phyloP scores from a whole-genome alignment of 169 alveolate genomes.

The Toxoplasma gondii region DNA sequence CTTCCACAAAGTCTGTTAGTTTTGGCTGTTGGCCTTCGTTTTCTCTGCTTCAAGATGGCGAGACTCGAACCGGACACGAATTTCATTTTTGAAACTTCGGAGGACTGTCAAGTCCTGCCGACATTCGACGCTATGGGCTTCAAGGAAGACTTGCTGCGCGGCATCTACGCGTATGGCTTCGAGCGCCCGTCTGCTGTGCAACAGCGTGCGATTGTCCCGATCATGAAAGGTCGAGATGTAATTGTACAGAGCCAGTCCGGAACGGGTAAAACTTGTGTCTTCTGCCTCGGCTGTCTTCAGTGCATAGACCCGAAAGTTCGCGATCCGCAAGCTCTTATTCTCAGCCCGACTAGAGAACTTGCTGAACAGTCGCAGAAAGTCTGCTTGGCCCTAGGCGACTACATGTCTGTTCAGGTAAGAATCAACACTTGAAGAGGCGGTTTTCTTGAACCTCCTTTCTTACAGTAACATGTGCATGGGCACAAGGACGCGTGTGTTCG shows the following conservation, averaged over 20 bases:
- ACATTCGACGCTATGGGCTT: slow-evolving; percentile 94
- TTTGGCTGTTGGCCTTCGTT: not conserved
- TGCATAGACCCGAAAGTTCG: slow-evolving; percentile 86
- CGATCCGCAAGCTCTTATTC: slow-evolving; percentile 85
- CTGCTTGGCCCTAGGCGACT: slow-evolving; percentile 97
- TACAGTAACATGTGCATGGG: not conserved
- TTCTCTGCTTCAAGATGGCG: slow-evolving; percentile 30
- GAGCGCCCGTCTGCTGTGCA: slow-evolving; percentile 99
- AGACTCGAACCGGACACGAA: slow-evolving; percentile 48
- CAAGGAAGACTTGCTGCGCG: slow-evolving; percentile 95
- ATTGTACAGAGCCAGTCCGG: slow-evolving; percentile 97
- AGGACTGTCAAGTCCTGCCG: slow-evolving; percentile 83
- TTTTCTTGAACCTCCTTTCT: not conserved
- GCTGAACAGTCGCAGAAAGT: slow-evolving; percentile 98
- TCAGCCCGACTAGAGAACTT: slow-evolving; percentile 98
- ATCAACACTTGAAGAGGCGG: slow-evolving; percentile 64
- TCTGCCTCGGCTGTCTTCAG: slow-evolving; percentile 96
- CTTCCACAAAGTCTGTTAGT: not conserved
- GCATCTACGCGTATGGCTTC: slow-evolving; percentile 97
- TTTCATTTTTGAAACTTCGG: slow-evolving; percentile 73
- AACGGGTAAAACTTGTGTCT: slow-evolving; percentile 99
- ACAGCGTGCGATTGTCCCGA: slow-evolving; percentile 98
- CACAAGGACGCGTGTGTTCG: not conserved
- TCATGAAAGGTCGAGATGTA: slow-evolving; percentile 96
- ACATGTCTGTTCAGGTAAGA: slow-evolving; percentile 88